A percentile compares a stretch with the other conserved stretches of the same genome.
These are phyloP conservation scores for Trametes meyenii DNA, from an alignment of 768 basidiomycete genomes.

Conservation along the genomic window DNA sequence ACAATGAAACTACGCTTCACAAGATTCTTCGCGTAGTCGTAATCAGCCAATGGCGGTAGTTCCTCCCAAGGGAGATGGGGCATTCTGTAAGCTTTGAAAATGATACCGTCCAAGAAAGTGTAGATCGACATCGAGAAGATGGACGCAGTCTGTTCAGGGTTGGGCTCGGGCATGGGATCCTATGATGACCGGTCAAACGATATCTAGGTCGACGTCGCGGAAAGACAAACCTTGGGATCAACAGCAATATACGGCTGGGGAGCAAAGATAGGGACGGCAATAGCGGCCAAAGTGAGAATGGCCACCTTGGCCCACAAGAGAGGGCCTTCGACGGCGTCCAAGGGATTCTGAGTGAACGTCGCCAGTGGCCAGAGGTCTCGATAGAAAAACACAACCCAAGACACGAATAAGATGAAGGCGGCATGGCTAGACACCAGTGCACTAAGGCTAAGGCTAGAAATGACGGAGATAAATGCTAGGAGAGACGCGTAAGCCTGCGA, in stretches of 20 bases:
- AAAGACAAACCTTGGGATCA: slow-evolving; percentile 47
- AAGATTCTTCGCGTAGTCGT: slow-evolving; percentile 40
- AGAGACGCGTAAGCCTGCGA: slow-evolving; percentile 30
- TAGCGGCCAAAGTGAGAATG: slow-evolving; percentile 47
- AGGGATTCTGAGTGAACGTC: slow-evolving; percentile 52
- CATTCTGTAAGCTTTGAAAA: slow-evolving; percentile 47
- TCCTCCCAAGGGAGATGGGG: slow-evolving; percentile 46
- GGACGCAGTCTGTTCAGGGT: slow-evolving; percentile 37
- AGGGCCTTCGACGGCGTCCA: slow-evolving; percentile 51
- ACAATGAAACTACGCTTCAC: slow-evolving; percentile 38
- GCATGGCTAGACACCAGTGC: slow-evolving; percentile 46
- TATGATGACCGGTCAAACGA: neutral
- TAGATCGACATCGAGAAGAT: slow-evolving; percentile 42
- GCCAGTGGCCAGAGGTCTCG: slow-evolving; percentile 63
- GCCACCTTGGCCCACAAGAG: slow-evolving; percentile 57
- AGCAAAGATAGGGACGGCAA: slow-evolving; percentile 54
- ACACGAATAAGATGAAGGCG: slow-evolving; percentile 48
- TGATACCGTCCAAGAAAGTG: slow-evolving; percentile 56
- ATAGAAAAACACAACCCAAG: slow-evolving; percentile 53
- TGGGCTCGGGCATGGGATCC: slow-evolving; percentile 30
- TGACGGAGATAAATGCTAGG: slow-evolving; percentile 28
- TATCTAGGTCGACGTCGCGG: neutral
- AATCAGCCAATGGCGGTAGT: slow-evolving; percentile 54
- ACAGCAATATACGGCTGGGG: slow-evolving; percentile 62
- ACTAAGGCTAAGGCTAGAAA: slow-evolving; percentile 16